These are phyloP conservation scores for Mycena vitilis DNA, from an alignment of 768 basidiomycete genomes.

Conservation along the genomic window DNA sequence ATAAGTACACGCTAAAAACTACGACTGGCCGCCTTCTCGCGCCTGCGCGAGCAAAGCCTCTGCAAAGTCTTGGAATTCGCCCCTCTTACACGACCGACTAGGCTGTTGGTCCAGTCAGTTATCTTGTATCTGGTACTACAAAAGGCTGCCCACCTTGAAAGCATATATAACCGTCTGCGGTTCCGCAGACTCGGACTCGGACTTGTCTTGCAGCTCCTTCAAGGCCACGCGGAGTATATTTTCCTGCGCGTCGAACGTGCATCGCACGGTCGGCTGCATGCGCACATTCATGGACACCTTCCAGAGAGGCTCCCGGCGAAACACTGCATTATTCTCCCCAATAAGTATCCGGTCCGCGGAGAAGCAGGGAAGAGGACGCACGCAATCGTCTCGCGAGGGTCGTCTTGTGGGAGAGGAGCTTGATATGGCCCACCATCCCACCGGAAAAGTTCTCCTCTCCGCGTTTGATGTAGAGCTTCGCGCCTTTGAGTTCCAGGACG, in stretches of 20 bases:
- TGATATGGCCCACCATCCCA: slow-evolving; percentile 71
- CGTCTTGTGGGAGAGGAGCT: slow-evolving; percentile 61
- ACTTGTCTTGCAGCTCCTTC: slow-evolving; percentile 57
- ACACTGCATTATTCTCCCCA: slow-evolving; percentile 54
- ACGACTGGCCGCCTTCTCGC: slow-evolving; percentile 17
- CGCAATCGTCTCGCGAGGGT: slow-evolving; percentile 59
- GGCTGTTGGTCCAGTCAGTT: slow-evolving; percentile 46
- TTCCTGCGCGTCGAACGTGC: slow-evolving; percentile 67
- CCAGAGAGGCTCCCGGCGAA: slow-evolving; percentile 77
- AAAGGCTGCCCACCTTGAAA: slow-evolving; percentile 61
- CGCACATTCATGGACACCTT: slow-evolving; percentile 78
- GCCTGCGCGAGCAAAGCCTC: slow-evolving; percentile 42
- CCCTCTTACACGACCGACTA: slow-evolving; percentile 60
- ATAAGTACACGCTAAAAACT: neutral
- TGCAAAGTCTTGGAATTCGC: slow-evolving; percentile 67
- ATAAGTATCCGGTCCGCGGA: slow-evolving; percentile 5
- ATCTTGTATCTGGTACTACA: neutral
- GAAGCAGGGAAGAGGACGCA: slow-evolving; percentile 45
- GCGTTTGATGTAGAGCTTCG: slow-evolving; percentile 69
- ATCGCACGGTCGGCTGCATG: slow-evolving; percentile 65
- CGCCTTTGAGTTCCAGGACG: slow-evolving; percentile 67
- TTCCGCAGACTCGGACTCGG: slow-evolving; percentile 39
- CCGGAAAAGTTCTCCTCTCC: slow-evolving; percentile 68
- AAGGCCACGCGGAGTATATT: slow-evolving; percentile 65
- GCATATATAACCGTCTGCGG: slow-evolving; percentile 70